Evolutionary conservation across 345 rosid species (phyloP), one percentile per base, ranked within the genome.

Genomic region (Leavenworthia alabamica): DNA sequence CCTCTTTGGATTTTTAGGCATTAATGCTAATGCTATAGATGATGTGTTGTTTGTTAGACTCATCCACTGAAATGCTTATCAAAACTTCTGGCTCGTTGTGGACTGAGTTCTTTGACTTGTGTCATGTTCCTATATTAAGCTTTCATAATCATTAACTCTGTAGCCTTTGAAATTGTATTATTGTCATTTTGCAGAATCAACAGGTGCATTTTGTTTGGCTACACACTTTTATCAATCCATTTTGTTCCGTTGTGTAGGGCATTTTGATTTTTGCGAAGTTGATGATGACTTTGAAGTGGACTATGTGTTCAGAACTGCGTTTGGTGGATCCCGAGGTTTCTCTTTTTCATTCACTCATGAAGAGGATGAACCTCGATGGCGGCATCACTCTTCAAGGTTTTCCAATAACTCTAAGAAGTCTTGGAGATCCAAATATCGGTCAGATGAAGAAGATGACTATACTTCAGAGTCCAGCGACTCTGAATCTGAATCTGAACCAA

Each of bases 311-410:
- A 78, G 79, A 32, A 80, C 93, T 51, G 64, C 85, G 13, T 86
- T 82, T 74, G 85, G 86, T 57, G 86, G 91, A 64, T 50, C 62
- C 2, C 73, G 72, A n/a, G 70, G 43, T 73, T 81, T 77, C 77
- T 73, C 70, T 61, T 80, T 75, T 57, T 76, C 96, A 51, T 92
- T 86, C 74, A 64, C 78, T n/a, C 43, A 75, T 31, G 95, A 86
- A 51, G 71, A 71, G 1, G 66, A 71, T 65, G 75, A 71, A 14
- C 75, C 95, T 73, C 74, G 76, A 43, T 78, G 83, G 66, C 71
- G 49, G n/a, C 57, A 70, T 53, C 61, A 52, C 10, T 70, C 74
- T 0, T 70, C 74, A 14, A 59, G 75, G 37, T 67, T 61, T 62
- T 75, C 84, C 22, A 73, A 78, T 41, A 58, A 63, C 50, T 62